Base-by-base conservation (phyloP, 768 basidiomycete species). In the Boletus insuetus region DNA sequence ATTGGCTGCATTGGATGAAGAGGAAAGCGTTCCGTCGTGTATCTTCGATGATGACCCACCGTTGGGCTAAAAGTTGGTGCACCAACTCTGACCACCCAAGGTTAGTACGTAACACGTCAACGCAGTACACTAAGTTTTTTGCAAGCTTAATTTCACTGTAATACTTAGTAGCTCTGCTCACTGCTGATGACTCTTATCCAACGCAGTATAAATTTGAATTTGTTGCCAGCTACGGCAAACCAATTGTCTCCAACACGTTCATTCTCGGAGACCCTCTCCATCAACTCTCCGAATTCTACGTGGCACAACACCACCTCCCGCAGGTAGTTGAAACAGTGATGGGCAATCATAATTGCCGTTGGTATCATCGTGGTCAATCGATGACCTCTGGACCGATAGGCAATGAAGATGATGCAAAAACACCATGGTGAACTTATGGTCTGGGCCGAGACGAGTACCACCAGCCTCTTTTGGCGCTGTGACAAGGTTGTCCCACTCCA, bases 341-440 rank as follows among this genome's bases (percentile, higher is more conserved):
- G 58, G 34, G 5, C 60, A 58, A 3, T 16, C 51, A 34, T 59
- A 49, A 12, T 20, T 34, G 4, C 47, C 58, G 20, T 55, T 38
- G 1, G 32, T 37, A 10, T 24, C 24, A 24, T 60, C 52, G 24
- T 16, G 58, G 29, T 60, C 58, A 6, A 55, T 49, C 3, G 60
- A 6, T 3, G 58, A 58, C 38, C 29, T 50, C 17, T 60, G 59
- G 17, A 60, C 51, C 4, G 53, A 60, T 59, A 51, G 13, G 32
- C 59, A 61, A 19, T 60, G 59, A 31, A 60, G 43, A 8, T 60
- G 48, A 19, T 60, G 59, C 48, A 47, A 55, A 44, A 55, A 60
- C 8, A 40, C 41, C 37, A 51, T 7, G 8, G 53, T 61, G 45
- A 61, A 56, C 24, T 49, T 29, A 14, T 61, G 41, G 19, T 61